phyloP scores from a whole-genome alignment of 805 yeast genomes.

The Ogataea corticis region DNA sequence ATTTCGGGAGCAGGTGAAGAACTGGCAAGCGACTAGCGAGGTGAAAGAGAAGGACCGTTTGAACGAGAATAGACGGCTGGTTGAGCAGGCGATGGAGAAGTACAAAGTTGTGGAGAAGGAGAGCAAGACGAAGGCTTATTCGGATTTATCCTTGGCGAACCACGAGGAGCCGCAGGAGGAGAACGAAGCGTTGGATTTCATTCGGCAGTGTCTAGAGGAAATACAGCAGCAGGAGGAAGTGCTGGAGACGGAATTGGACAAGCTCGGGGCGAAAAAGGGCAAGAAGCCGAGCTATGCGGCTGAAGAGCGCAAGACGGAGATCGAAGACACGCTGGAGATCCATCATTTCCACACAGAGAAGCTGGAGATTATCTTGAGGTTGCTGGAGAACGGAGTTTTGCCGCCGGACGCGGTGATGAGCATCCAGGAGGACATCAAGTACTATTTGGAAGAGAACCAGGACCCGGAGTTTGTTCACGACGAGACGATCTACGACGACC shows the following conservation, averaged over 20 bases:
- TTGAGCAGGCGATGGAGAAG: constrained; percentile 56
- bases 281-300: constrained; percentile 44
- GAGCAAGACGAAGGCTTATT: constrained; percentile 56
- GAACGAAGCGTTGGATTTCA: constrained; percentile 69
- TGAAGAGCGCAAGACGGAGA: constrained; percentile 52
- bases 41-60: constrained; percentile 47
- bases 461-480: constrained; percentile 94
- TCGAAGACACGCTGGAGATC: constrained; percentile 67
- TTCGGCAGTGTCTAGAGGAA: constrained; percentile 72
- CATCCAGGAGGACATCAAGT: constrained; percentile 85
- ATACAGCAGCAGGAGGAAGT: constrained; percentile 77
- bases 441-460: constrained; percentile 91
- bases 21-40: constrained; percentile 56
- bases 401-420: constrained; percentile 74
- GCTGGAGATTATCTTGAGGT: constrained; percentile 73
- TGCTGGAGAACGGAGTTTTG: constrained; percentile 75
- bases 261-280: constrained; percentile 51
- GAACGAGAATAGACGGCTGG: constrained; percentile 45
- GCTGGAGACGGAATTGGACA: constrained; percentile 70
- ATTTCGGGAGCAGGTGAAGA: constrained; percentile 59
- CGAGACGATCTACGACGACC: constrained; percentile 88
- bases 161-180: constrained; percentile 64
- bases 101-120: constrained; percentile 60
- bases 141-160: constrained; percentile 55
- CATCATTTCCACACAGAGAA: constrained; percentile 78